Evolutionary conservation across 108 stramenopile genomes (phyloP).

Genomic region (Cyclotella distinguenda): DNA sequence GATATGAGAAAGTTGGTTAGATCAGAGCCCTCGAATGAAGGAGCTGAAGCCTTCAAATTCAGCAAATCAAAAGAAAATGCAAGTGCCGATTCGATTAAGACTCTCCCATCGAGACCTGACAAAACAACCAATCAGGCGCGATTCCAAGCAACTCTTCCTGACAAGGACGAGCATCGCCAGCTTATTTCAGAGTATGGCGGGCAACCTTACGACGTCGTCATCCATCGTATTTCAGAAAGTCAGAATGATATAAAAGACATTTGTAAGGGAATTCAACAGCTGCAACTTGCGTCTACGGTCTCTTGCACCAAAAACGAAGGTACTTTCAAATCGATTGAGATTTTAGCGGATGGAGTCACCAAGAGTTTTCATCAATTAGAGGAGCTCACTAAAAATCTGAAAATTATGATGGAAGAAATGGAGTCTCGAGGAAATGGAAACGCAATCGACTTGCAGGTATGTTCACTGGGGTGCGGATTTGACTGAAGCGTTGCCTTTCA

Average conservation of each 20-base stretch:
- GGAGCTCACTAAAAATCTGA: constrained; percentile 8
- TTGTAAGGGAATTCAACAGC: constrained; percentile 18
- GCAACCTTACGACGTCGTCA: constrained; percentile 1
- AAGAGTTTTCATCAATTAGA: constrained; percentile 14
- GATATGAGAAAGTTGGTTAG: too few relatives aligned
- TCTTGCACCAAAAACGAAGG: neutral
- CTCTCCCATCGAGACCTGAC: too few relatives aligned
- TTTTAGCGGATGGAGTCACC: constrained; percentile 1
- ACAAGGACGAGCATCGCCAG: neutral
- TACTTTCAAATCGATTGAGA: constrained; percentile 17
- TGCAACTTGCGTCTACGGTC: neutral
- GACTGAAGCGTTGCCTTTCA: too few relatives aligned
- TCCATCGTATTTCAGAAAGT: constrained; percentile 9
- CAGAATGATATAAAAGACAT: constrained; percentile 13
- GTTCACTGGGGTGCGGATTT: too few relatives aligned
- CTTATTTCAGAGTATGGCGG: neutral
- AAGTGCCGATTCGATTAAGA: too few relatives aligned
- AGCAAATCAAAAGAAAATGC: too few relatives aligned
- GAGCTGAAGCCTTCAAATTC: too few relatives aligned
- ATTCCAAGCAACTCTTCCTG: neutral
- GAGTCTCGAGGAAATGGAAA: constrained; percentile 13
- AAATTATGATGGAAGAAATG: constrained; percentile 6
- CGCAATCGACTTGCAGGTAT: constrained; percentile 17
- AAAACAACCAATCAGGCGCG: too few relatives aligned
- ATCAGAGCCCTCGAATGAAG: too few relatives aligned